Evolutionary conservation across 805 yeast genomes (phyloP).

Genomic region (Candida fluviatilis): DNA sequence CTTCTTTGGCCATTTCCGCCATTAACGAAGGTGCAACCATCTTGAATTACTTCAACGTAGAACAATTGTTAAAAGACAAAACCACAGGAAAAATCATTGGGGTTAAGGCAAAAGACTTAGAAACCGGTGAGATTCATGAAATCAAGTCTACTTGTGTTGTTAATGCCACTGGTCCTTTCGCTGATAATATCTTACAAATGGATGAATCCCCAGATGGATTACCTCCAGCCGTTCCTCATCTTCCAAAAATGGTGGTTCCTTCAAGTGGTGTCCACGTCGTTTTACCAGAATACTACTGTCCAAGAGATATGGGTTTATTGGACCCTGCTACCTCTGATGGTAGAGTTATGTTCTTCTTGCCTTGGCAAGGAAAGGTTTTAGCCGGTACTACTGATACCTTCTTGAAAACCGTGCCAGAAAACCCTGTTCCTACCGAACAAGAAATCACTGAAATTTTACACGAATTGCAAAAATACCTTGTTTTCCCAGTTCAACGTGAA

Average conservation of each 20-base stretch:
- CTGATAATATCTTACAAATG: slow-evolving; percentile 82
- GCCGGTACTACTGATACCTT: slow-evolving; percentile 98
- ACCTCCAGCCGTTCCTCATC: slow-evolving; percentile 47
- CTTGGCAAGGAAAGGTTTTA: slow-evolving; percentile 95
- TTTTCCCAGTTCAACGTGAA: slow-evolving; percentile 81
- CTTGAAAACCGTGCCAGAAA: slow-evolving; percentile 60
- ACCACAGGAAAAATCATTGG: slow-evolving; percentile 58
- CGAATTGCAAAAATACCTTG: slow-evolving; percentile 86
- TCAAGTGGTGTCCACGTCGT: slow-evolving; percentile 92
- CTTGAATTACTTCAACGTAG: slow-evolving; percentile 80
- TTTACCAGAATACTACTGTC: slow-evolving; percentile 89
- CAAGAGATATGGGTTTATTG: slow-evolving; percentile 78
- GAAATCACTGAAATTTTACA: slow-evolving; percentile 84
- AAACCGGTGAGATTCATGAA: slow-evolving; percentile 57
- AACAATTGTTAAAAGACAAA: slow-evolving; percentile 63
- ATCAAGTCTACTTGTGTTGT: slow-evolving; percentile 73
- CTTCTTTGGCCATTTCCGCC: slow-evolving; percentile 83
- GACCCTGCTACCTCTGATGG: slow-evolving; percentile 95
- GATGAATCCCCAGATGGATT: slow-evolving; percentile 66
- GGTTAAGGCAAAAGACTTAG: slow-evolving; percentile 69
- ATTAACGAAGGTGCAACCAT: slow-evolving; percentile 84
- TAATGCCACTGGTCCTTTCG: slow-evolving; percentile 93
- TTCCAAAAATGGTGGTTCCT: slow-evolving; percentile 86
- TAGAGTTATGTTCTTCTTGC: slow-evolving; percentile 93
- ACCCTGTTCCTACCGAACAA: slow-evolving; percentile 81